Evolutionary conservation across 139 green algal genomes (phyloP), one percentile per base, ranked within the genome.

Genomic region (Closterium sp.): DNA sequence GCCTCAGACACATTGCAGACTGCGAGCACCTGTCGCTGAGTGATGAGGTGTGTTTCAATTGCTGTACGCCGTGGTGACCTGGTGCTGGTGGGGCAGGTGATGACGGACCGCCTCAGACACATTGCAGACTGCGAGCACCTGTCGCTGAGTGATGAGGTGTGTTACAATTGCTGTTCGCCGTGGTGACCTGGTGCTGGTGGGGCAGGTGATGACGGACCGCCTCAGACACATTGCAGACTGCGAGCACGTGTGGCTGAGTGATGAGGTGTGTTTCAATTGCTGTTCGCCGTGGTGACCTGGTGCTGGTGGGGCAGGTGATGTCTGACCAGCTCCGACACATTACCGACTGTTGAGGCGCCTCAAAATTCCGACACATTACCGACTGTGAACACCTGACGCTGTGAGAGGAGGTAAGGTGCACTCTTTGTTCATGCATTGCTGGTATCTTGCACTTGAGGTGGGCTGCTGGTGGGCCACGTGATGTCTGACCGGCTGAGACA

Each of bases 281-380:
- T n/a, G n/a, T n/a, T n/a, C n/a, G n/a, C n/a, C n/a, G n/a, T 62
- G 7, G 42, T 62, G 7, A 7, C 7, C 5, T 13, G 42, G 42
- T 62, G 42, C 42, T 97, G 87, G 93, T 95, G 38, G 92, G 91
- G 21, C 94, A 95, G 30, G 89, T 96, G 22, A 97, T 97, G 95
- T 90, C 92, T 31, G 94, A 96, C 19, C 95, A 97, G 87, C 95
- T 98, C 42, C 89, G 95, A 0, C 94, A 97, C 95, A 98, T 99
- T 91, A 97, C 96, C 88, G 17, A 62, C 42, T 62, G 42, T n/a
- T n/a, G n/a, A n/a, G n/a, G n/a, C n/a, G n/a, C n/a, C n/a, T n/a
- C n/a, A n/a, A n/a, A n/a, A n/a, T n/a, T n/a, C n/a, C 11, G 38
- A 50, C 38, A 50, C 38, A 50, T 50, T 50, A 13, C 38, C 7